Conservation (phyloP, 1,284 basidiomycete genomes). For the Hymenochaete sp. region DNA sequence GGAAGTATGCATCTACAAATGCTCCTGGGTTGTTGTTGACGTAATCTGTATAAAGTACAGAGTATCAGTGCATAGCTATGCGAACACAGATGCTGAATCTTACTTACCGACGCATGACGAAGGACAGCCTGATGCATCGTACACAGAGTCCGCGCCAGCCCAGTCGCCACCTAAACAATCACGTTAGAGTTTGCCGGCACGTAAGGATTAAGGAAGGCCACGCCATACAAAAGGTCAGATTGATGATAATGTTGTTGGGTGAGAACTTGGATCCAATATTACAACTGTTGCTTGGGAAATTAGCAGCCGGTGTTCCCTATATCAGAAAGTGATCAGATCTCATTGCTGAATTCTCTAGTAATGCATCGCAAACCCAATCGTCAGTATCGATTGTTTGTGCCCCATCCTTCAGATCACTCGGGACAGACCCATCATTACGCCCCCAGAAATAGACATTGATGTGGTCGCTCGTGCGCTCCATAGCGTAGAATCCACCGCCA, state of each 20-base stretch:
- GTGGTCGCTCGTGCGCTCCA: slow-evolving; percentile 35
- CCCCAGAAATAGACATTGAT: slow-evolving; percentile 49
- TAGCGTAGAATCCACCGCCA: slow-evolving; percentile 52
- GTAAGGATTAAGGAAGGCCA: not conserved
- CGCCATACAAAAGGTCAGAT: slow-evolving; percentile 28
- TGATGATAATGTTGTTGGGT: slow-evolving; percentile 41
- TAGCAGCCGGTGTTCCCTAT: slow-evolving; percentile 33
- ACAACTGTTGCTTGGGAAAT: slow-evolving; percentile 37
- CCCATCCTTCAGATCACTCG: slow-evolving; percentile 34
- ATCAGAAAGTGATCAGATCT: slow-evolving; percentile 13
- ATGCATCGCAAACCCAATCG: slow-evolving; percentile 34
- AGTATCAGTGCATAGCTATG: not conserved
- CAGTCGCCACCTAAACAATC: slow-evolving; percentile 17
- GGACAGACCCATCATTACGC: slow-evolving; percentile 31
- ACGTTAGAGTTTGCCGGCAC: not conserved
- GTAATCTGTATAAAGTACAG: slow-evolving; percentile 8
- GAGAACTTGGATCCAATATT: slow-evolving; percentile 34
- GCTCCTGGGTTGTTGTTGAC: slow-evolving; percentile 17
- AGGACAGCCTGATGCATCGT: slow-evolving; percentile 8
- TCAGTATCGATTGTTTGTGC: slow-evolving; percentile 31
- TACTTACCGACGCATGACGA: slow-evolving; percentile 12
- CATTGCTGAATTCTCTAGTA: too few relatives aligned
- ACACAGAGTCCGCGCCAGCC: slow-evolving; percentile 13
- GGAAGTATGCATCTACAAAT: slow-evolving; percentile 14
- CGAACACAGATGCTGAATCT: not conserved